These are phyloP conservation scores for Radiomyces spectabilis DNA, from an alignment of 192 early-diverging fungal genomes.

Conservation along the genomic window DNA sequence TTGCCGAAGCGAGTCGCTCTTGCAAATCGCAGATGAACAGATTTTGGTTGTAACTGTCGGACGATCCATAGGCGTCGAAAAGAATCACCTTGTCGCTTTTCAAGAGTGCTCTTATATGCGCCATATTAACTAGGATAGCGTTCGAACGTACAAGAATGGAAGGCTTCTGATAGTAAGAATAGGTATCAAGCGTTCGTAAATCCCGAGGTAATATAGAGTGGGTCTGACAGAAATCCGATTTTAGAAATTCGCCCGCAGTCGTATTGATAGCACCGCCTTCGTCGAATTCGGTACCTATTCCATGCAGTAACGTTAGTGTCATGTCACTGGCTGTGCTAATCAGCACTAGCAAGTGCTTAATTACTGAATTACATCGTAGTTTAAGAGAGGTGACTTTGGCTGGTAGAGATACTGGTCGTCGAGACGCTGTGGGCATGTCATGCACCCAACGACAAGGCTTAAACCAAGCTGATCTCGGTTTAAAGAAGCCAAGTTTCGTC, in stretches of 20 bases:
- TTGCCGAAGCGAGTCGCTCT: conserved; percentile 53
- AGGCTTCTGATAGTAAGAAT: conserved; percentile 69
- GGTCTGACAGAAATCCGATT: conserved; percentile 69
- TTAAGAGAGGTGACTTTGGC: no score
- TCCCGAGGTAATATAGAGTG: conserved; percentile 80
- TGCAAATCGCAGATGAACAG: conserved; percentile 76
- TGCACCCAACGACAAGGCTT: no score
- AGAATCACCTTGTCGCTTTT: conserved; percentile 73
- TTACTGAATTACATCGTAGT: no score
- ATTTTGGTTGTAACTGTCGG: conserved; percentile 63
- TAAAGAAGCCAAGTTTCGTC: no score
- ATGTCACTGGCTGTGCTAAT: no score
- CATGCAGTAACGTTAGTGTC: no score
- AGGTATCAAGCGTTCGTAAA: conserved; percentile 74
- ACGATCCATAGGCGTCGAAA: conserved; percentile 63
- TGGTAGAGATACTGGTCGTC: no score
- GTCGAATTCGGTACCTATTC: conserved; percentile 64
- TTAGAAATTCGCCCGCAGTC: conserved; percentile 68
- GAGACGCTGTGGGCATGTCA: no score
- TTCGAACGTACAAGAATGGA: conserved; percentile 75
- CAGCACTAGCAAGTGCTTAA: no score
- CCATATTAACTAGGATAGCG: conserved; percentile 77
- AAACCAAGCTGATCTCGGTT: no score
- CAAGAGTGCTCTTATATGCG: conserved; percentile 75
- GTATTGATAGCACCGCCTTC: conserved; percentile 58